These are phyloP conservation scores for Lactifluus pinguis DNA, from an alignment of 768 basidiomycete genomes.

Conservation along the genomic window DNA sequence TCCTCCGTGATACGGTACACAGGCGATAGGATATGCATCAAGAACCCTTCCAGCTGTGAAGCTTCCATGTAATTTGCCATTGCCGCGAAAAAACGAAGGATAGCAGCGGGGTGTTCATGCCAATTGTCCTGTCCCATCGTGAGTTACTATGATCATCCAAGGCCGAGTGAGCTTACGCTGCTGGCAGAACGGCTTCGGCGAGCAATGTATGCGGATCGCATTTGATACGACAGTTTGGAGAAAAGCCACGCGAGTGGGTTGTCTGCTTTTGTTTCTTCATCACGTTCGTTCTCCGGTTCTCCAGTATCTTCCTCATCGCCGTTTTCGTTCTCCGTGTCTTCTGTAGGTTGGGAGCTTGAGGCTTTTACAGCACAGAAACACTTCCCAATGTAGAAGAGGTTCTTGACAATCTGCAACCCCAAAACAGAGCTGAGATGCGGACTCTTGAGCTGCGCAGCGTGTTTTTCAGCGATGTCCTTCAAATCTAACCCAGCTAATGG, in stretches of 20 bases:
- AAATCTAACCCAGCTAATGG: slow-evolving; percentile 36
- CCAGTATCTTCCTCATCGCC: slow-evolving; percentile 18
- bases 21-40: slow-evolving; percentile 80
- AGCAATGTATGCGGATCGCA: slow-evolving; percentile 63
- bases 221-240: slow-evolving; percentile 86
- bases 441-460: slow-evolving; percentile 74
- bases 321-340: slow-evolving; percentile 24
- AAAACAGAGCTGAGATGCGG: slow-evolving; percentile 62
- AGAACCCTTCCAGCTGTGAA: slow-evolving; percentile 49
- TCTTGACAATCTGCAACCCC: slow-evolving; percentile 84
- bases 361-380: slow-evolving; percentile 50
- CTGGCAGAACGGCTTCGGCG: slow-evolving; percentile 46
- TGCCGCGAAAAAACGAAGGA: slow-evolving; percentile 90
- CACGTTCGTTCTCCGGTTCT: slow-evolving; percentile 8
- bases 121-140: slow-evolving; percentile 54
- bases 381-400: slow-evolving; percentile 87
- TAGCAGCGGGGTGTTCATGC: slow-evolving; percentile 70
- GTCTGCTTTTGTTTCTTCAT: slow-evolving; percentile 8
- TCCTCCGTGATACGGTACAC: slow-evolving; percentile 84
- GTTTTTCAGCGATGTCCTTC: slow-evolving; percentile 62
- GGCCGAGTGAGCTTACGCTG: slow-evolving; percentile 31
- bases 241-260: slow-evolving; percentile 85
- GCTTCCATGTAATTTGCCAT: slow-evolving; percentile 68
- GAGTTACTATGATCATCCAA: neutral
- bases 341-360: slow-evolving; percentile 18